Evolutionary conservation across 306 rosid genomes (phyloP), one percentile per base, ranked within the genome.

Genomic region (Cicer bijugum): DNA sequence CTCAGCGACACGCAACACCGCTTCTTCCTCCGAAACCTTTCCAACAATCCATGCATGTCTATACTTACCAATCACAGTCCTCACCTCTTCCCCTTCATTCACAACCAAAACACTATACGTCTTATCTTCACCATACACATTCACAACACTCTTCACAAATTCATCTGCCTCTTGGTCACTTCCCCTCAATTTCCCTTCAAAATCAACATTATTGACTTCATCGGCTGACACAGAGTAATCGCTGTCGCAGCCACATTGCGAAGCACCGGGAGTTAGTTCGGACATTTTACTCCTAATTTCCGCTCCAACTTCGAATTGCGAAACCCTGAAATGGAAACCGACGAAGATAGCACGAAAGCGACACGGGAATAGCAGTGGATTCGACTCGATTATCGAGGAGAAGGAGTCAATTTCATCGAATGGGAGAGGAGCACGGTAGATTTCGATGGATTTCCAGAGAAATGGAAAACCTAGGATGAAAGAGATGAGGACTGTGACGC

Each of bases 361-460:
- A 68, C 99, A 94, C 12, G 97, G 99, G 71, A 94, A 94, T 3
- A 23, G 69, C 40, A 86, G 67, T 0, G 95, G 89, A n/a, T 6
- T 67, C 1, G 93, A 88, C 42, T 89, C 90, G 4, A 87, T 81
- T 79, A 80, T 84, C 52, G 85, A 81, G 3, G 97, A 89, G 72
- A 94, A 86, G 0, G 85, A 73, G 2, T 94, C 95, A 48, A 94
- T 86, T 40, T 81, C 88, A 10, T 80, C 77, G 69, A 94, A 94
- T 1, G 99, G 99, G 11, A 94, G 88, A 0, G 96, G 91, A 0
- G 97, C 89, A 15, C 95, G 92, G 83, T 91, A 88, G 68, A 94
- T 94, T 84, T 94, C 97, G 2, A 94, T 93, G 53, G 97, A 87
- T 80, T 88, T 94, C 92, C 92, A 91, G 16, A 94, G 75, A 67